Evolutionary conservation across 345 rosid species (phyloP).

Genomic region (Dimocarpus longan): DNA sequence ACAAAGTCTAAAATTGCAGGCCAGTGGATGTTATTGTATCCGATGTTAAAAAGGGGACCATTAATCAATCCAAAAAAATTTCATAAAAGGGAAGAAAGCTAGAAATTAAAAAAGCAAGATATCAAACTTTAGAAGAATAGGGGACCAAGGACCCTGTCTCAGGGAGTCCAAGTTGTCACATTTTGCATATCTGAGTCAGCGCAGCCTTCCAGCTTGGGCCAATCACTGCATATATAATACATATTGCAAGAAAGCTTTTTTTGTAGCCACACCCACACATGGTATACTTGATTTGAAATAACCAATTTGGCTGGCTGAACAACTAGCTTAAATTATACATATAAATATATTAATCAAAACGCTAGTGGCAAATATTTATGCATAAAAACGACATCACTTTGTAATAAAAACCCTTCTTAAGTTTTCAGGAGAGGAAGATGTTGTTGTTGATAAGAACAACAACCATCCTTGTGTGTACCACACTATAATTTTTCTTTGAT

Average conservation of each 20-base stretch:
- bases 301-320: not conserved
- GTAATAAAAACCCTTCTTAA: not conserved
- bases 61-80: not conserved
- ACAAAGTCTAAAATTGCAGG: constrained; percentile 11
- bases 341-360: not conserved
- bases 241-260: not conserved
- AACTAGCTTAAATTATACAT: not conserved
- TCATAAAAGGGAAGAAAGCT: not conserved
- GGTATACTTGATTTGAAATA: constrained; percentile 6
- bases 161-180: constrained; percentile 12
- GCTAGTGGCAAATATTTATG: constrained; percentile 16
- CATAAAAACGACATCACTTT: not conserved
- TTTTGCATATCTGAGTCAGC: not conserved
- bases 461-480: constrained; percentile 3
- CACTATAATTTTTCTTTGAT: constrained; percentile 2
- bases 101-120: constrained; percentile 9
- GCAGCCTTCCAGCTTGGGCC: constrained; percentile 19
- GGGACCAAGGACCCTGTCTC: not conserved
- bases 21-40: not conserved
- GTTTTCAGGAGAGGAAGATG: constrained; percentile 4
- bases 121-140: constrained; percentile 17
- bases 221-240: not conserved
- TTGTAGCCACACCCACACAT: not conserved
- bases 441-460: constrained; percentile 2
- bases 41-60: constrained; percentile 7